A percentile compares a stretch with the other conserved stretches of the same genome.
Conservation (phyloP, 371 early-diverging fungal species). For the Aphelidium insulamus region DNA sequence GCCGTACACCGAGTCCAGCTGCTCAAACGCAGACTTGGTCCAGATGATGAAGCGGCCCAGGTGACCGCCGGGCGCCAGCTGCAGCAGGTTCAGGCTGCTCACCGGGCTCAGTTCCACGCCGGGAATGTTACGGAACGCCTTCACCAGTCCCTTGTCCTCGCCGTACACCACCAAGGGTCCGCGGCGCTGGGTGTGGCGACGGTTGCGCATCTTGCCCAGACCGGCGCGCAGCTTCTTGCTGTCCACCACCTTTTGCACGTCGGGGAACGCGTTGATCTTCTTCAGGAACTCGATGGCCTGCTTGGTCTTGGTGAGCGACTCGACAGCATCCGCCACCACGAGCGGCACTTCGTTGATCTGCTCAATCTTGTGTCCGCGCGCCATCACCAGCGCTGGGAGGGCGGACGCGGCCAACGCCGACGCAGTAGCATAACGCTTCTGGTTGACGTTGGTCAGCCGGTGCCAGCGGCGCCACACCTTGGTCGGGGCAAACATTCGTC, state of each 20-base stretch:
- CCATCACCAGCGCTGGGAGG: constrained; percentile 83
- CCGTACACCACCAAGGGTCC: constrained; percentile 96
- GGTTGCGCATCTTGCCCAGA: constrained; percentile 97
- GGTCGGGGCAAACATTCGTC: constrained; percentile 99
- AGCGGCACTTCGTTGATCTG: constrained; percentile 92
- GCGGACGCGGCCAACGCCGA: constrained; percentile 98
- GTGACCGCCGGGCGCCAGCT: constrained; percentile 99
- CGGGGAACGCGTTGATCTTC: constrained; percentile 80
- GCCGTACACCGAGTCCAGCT: constrained; percentile 88
- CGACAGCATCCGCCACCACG: constrained; percentile 63
- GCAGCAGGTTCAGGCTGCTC: constrained; percentile 83
- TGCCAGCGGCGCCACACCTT: constrained; percentile 99
- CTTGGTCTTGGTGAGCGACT: constrained; percentile 86
- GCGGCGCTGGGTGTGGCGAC: constrained; percentile 92
- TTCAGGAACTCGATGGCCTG: constrained; percentile 83
- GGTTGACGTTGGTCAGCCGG: constrained; percentile 93
- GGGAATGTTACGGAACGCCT: constrained; percentile 98
- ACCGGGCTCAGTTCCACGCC: constrained; percentile 95
- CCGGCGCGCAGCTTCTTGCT: constrained; percentile 95
- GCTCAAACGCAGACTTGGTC: constrained; percentile 91
- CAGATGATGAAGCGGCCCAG: constrained; percentile 99
- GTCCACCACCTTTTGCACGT: constrained; percentile 92
- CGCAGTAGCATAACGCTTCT: constrained; percentile 93
- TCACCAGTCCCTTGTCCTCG: constrained; percentile 82
- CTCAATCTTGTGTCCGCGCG: constrained; percentile 96